A percentile compares a stretch with the other conserved stretches of the same genome.
Evolutionary conservation across 2,329 filamentous ascomycete species (phyloP).

Genomic region (Cladobotryum protrusum): DNA sequence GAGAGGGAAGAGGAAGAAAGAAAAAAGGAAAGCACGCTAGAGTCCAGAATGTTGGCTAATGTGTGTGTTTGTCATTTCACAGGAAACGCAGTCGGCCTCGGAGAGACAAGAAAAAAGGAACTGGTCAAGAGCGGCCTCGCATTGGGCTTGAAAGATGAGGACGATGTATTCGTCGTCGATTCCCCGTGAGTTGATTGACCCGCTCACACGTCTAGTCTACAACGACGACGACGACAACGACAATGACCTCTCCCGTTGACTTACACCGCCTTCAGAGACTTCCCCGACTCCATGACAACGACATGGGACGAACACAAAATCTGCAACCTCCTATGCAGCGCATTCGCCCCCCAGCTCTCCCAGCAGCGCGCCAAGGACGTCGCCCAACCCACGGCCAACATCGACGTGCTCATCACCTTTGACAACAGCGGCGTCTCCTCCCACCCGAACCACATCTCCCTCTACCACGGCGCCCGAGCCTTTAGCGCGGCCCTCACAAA

Average conservation of each 20-base stretch:
- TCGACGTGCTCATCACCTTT: constrained; percentile 87
- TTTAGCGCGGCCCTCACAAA: constrained; percentile 65
- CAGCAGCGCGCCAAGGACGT: constrained; percentile 25
- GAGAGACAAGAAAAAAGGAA: constrained; percentile 75
- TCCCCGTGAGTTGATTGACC: constrained; percentile 59
- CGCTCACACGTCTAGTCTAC: too few species aligned
- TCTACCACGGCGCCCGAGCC: constrained; percentile 71
- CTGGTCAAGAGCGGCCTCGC: constrained; percentile 71
- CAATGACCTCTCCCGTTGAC: too few species aligned
- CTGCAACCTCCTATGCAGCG: constrained; percentile 59
- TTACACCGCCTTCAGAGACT: constrained; percentile 42
- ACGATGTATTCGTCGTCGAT: constrained; percentile 83
- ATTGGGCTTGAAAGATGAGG: constrained; percentile 66
- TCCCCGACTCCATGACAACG: constrained; percentile 82
- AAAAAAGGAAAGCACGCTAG: not conserved
- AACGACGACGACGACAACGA: too few species aligned
- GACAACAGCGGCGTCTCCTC: constrained; percentile 74
- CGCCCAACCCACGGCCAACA: constrained; percentile 42
- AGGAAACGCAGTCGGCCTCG: constrained; percentile 83
- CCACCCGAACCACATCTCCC: constrained; percentile 89
- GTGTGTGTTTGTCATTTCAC: constrained; percentile 8
- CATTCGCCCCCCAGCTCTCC: constrained; percentile 64
- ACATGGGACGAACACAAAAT: constrained; percentile 70
- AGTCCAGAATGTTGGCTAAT: constrained; percentile 15
- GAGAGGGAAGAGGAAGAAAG: not conserved